Conservation (phyloP, 768 basidiomycete species). For the Fomitopsis serialis region DNA sequence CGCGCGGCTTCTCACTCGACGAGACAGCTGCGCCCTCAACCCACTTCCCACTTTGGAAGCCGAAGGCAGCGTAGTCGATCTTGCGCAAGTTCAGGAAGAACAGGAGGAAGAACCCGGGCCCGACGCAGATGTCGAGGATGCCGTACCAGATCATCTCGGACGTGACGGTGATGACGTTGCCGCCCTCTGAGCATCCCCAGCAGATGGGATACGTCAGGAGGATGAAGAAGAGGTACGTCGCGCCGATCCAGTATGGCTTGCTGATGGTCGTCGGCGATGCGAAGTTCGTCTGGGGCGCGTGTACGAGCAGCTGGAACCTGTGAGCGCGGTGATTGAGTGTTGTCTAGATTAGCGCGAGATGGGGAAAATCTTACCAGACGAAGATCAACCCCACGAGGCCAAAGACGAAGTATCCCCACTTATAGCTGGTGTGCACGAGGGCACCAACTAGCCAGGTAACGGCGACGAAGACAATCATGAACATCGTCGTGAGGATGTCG, state of each 20-base stretch:
- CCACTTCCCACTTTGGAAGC: constrained; percentile 24
- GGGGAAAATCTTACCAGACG: constrained; percentile 34
- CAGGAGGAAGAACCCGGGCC: constrained; percentile 32
- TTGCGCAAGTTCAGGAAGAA: constrained; percentile 19
- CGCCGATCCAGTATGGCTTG: constrained; percentile 24
- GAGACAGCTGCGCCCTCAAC: constrained; percentile 8
- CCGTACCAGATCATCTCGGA: constrained; percentile 55
- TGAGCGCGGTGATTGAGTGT: neutral
- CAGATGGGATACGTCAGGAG: constrained; percentile 53
- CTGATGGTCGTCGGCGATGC: constrained; percentile 13
- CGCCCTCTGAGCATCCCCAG: constrained; percentile 54
- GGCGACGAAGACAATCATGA: constrained; percentile 44
- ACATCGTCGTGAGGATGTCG: constrained; percentile 40
- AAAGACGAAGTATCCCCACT: constrained; percentile 47
- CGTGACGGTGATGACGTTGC: constrained; percentile 42
- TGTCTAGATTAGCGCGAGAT: neutral
- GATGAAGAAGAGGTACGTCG: constrained; percentile 42
- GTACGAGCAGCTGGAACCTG: constrained; percentile 20
- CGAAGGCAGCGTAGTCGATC: constrained; percentile 25
- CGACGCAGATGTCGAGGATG: constrained; percentile 38
- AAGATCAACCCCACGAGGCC: constrained; percentile 42
- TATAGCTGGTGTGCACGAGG: constrained; percentile 45
- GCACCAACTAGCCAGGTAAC: constrained; percentile 44
- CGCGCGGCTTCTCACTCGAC: neutral
- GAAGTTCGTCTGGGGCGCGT: constrained; percentile 24